phyloP scores from a whole-genome alignment of 345 rosid genomes.

The Luvunga scandens region DNA sequence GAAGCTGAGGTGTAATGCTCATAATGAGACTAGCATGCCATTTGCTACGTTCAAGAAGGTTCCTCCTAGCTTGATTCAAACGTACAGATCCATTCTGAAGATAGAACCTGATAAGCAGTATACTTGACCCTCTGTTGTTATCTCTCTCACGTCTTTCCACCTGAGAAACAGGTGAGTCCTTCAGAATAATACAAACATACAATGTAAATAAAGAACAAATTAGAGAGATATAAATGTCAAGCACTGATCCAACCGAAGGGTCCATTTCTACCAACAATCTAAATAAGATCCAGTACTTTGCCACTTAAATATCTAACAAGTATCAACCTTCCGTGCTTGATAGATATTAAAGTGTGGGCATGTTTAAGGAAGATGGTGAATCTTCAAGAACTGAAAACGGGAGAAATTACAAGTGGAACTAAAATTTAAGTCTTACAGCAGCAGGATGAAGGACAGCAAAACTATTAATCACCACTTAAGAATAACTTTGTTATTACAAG shows the following conservation, averaged over 20 bases:
- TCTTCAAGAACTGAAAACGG: neutral
- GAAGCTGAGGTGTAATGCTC: constrained; percentile 87
- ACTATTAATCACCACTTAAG: neutral
- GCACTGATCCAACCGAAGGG: neutral
- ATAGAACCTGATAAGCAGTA: constrained; percentile 73
- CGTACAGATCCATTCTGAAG: constrained; percentile 74
- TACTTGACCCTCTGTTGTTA: constrained; percentile 62
- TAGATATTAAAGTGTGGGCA: neutral
- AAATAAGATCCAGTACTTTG: neutral
- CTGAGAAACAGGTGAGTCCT: constrained; percentile 37
- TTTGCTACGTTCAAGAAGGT: constrained; percentile 90
- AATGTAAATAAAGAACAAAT: neutral
- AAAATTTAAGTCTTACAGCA: neutral
- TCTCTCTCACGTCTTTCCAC: constrained; percentile 98
- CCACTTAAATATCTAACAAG: neutral
- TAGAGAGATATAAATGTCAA: neutral
- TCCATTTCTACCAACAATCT: neutral
- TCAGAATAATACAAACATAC: constrained; percentile 10
- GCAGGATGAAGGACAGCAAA: neutral
- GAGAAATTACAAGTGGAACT: neutral
- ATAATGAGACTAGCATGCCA: constrained; percentile 91
- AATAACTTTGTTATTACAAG: neutral
- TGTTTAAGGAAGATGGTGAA: neutral
- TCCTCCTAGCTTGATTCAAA: constrained; percentile 84
- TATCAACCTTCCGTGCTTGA: neutral